phyloP scores from a whole-genome alignment of 2,329 filamentous ascomycete species.

The Lachnellula suecica region DNA sequence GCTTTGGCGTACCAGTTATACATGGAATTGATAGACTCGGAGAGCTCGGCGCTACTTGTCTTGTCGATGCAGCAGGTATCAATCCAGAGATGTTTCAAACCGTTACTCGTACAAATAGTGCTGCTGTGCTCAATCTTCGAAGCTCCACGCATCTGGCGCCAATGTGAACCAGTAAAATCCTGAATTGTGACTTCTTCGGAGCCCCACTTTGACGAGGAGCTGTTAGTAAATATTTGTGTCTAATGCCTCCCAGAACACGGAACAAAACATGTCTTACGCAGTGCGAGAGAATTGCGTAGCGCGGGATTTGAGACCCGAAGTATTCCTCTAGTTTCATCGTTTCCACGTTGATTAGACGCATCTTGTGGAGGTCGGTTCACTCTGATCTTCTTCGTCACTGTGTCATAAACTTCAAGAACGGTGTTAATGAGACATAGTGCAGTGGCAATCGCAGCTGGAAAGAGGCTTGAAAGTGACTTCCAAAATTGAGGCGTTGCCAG shows the following conservation, averaged over 20 bases:
- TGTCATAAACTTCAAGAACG: no score
- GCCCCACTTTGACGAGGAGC: slow-evolving; percentile 6
- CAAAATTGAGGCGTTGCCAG: no score
- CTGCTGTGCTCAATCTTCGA: background rate
- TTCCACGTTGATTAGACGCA: slow-evolving; percentile 4
- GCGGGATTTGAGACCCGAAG: slow-evolving; percentile 2
- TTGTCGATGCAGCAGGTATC: background rate
- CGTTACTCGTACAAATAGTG: background rate
- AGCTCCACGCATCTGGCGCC: background rate
- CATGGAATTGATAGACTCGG: no score
- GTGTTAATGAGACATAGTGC: no score
- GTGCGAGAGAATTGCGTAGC: slow-evolving; percentile 21
- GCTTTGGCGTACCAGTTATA: background rate
- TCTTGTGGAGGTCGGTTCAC: no score
- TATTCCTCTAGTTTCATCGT: slow-evolving; percentile 1
- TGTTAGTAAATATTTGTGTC: background rate
- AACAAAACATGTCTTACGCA: background rate
- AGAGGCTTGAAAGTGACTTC: no score
- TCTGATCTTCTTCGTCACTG: no score
- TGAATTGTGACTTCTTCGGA: slow-evolving; percentile 8
- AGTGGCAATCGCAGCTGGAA: no score
- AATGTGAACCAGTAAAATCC: background rate
- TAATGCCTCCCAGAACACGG: no score
- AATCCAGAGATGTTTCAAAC: background rate
- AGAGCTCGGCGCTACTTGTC: background rate